Evolutionary conservation across 139 green algal genomes (phyloP).

Genomic region (Auxenochlorella pyrenoidosa): DNA sequence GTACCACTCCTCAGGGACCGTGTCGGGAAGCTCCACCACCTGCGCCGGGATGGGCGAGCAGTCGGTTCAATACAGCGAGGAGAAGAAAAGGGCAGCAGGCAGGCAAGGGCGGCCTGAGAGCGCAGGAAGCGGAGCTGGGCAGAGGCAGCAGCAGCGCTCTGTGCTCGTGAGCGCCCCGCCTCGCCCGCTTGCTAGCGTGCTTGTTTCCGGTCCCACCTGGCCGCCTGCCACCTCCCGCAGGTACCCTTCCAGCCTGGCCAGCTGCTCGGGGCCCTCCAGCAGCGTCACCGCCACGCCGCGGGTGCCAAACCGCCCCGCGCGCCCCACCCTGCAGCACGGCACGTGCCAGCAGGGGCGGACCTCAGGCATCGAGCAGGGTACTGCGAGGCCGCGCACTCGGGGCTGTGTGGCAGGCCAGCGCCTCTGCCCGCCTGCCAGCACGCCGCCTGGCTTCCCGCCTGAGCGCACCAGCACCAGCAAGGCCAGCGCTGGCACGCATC

Average conservation of each 20-base stretch:
- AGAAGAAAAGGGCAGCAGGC: not conserved
- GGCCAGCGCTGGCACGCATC: no score
- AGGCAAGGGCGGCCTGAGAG: not conserved
- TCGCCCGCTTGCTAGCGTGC: no score
- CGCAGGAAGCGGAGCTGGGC: no score
- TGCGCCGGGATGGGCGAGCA: not conserved
- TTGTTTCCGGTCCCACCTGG: conserved; percentile 11
- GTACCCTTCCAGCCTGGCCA: conserved; percentile 10
- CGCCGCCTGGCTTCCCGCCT: no score
- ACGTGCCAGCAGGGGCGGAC: no score
- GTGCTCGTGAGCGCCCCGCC: no score
- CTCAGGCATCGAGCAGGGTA: not conserved
- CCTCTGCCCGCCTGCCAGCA: no score
- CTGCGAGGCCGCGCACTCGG: no score
- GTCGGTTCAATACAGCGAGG: not conserved
- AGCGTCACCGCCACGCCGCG: conserved; percentile 70
- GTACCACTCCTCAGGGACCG: conserved; percentile 26
- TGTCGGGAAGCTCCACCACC: conserved; percentile 9
- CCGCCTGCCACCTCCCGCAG: conserved; percentile 17
- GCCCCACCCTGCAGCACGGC: conserved; percentile 59
- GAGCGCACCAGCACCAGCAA: no score
- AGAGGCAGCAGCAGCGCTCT: no score
- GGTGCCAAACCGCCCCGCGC: conserved; percentile 85
- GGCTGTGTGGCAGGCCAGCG: no score
- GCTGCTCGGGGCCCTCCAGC: conserved; percentile 34